Evolutionary conservation across 148 eudicot species (phyloP).

Genomic region (Diospyros lotus): DNA sequence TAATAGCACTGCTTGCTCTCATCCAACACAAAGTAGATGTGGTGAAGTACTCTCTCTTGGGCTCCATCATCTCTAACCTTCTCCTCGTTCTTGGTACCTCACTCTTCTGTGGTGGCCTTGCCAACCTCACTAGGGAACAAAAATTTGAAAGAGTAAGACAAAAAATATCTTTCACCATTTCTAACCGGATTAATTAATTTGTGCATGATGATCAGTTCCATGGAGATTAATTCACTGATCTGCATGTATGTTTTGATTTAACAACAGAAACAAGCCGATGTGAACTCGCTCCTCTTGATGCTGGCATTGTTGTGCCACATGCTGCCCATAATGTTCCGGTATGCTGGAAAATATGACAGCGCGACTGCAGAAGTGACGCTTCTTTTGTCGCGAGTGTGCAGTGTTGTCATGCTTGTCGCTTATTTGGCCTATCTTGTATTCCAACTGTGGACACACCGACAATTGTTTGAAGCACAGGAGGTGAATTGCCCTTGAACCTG

Average conservation of each 20-base stretch:
- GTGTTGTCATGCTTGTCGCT: constrained; percentile 71
- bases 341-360: constrained; percentile 23
- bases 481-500: constrained; percentile 16
- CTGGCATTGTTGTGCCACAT: constrained; percentile 75
- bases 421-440: constrained; percentile 71
- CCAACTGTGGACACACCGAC: constrained; percentile 85
- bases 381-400: constrained; percentile 56
- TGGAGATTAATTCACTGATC: neutral
- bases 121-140: constrained; percentile 66
- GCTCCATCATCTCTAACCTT: constrained; percentile 89
- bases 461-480: constrained; percentile 62
- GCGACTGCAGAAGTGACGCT: constrained; percentile 30
- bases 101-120: constrained; percentile 86
- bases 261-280: constrained; percentile 87
- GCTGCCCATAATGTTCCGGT: constrained; percentile 54
- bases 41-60: constrained; percentile 84
- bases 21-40: constrained; percentile 59
- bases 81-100: constrained; percentile 94
- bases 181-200: no score
- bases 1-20: constrained; percentile 81
- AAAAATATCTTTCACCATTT: no score
- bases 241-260: neutral
- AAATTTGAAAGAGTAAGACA: constrained; percentile 65
- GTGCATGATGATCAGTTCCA: no score
- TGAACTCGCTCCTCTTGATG: constrained; percentile 57